Percentiles rank a stretch among this genome's conserved stretches.
Evolutionary conservation across 2,329 filamentous ascomycete genomes (phyloP).

Genomic region (Endothia cerciana): DNA sequence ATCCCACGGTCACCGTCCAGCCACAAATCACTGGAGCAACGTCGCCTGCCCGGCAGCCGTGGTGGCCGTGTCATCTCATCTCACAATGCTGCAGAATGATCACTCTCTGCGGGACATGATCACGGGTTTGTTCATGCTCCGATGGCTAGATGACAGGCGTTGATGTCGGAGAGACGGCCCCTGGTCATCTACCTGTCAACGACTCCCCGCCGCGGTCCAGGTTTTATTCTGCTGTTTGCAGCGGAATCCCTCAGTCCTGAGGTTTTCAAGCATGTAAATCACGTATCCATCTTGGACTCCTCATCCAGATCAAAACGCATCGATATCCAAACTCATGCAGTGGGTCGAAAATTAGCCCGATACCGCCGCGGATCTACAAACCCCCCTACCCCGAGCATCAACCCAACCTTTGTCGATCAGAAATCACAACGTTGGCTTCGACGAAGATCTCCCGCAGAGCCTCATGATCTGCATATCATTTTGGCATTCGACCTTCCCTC

Average conservation of each 20-base stretch:
- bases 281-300: too few relatives aligned
- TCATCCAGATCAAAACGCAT: too few relatives aligned
- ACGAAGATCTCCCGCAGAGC: slow-evolving; percentile 8
- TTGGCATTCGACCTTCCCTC: neutral
- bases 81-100: neutral
- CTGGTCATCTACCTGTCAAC: too few relatives aligned
- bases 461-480: neutral
- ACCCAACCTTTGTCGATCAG: neutral
- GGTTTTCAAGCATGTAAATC: too few relatives aligned
- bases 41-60: neutral
- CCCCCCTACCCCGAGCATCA: neutral
- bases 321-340: neutral
- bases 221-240: too few relatives aligned
- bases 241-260: too few relatives aligned
- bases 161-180: too few relatives aligned
- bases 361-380: neutral
- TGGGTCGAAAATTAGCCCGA: neutral
- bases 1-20: neutral
- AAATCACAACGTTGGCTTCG: neutral
- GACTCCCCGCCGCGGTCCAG: too few relatives aligned
- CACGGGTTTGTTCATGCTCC: neutral
- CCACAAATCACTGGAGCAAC: neutral
- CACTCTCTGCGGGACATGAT: neutral
- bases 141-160: neutral
- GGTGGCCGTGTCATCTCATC: neutral